A percentile compares a stretch with the other conserved stretches of the same genome.
These are phyloP conservation scores for Mucuna pruriens DNA, from an alignment of 306 rosid species.

Conservation along the genomic window DNA sequence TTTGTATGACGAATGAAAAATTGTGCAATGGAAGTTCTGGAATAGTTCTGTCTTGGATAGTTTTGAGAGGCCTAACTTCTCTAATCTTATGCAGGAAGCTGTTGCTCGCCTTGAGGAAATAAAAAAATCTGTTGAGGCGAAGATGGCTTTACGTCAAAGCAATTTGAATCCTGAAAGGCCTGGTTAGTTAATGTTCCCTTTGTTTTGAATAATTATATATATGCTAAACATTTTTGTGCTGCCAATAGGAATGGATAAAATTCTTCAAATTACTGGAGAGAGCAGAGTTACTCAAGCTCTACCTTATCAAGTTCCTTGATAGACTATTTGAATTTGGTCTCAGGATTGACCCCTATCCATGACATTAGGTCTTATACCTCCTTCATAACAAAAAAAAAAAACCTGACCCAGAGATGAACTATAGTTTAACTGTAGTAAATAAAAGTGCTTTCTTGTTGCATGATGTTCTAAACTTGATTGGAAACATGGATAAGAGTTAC, in stretches of 20 bases:
- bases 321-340: background rate
- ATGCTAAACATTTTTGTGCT: slow-evolving; percentile 22
- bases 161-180: slow-evolving; percentile 98
- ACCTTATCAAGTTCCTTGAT: background rate
- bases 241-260: background rate
- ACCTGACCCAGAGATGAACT: background rate
- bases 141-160: slow-evolving; percentile 83
- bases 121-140: slow-evolving; percentile 84
- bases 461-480: slow-evolving; percentile 7
- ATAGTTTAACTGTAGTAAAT: background rate
- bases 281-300: slow-evolving; percentile 7
- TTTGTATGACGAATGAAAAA: background rate
- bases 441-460: background rate
- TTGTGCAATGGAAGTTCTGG: background rate
- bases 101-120: slow-evolving; percentile 91
- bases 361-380: slow-evolving; percentile 2
- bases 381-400: too few species aligned
- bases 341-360: background rate
- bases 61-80: background rate
- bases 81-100: slow-evolving; percentile 63
- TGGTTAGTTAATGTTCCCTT: slow-evolving; percentile 58
- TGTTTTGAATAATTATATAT: slow-evolving; percentile 3
- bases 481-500: background rate
- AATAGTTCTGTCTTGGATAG: slow-evolving; percentile 21
- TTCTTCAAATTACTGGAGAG: background rate